Percentiles rank a stretch among this genome's conserved stretches.
phyloP scores from a whole-genome alignment of 2,329 filamentous ascomycete genomes.

The Calonectria multiphialidica region DNA sequence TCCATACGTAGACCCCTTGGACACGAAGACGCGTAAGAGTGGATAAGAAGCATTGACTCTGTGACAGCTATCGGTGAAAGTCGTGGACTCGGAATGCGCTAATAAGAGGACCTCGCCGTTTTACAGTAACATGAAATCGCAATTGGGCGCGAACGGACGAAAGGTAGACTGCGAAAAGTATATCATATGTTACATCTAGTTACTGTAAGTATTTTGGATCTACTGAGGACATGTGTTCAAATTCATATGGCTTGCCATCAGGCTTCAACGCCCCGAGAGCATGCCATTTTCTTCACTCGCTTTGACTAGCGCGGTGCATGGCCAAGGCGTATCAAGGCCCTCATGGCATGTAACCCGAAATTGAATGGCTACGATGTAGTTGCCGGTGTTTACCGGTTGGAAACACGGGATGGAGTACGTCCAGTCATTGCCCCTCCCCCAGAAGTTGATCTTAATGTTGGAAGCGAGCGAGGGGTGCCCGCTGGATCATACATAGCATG shows the following conservation, averaged over 20 bases:
- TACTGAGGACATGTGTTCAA: not conserved
- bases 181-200: not conserved
- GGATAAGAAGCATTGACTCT: not conserved
- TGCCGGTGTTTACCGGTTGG: slow-evolving; percentile 2
- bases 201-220: too few species aligned
- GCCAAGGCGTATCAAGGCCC: not conserved
- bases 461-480: not conserved
- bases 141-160: not conserved
- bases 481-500: not conserved
- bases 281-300: not conserved
- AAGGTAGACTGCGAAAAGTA: not conserved
- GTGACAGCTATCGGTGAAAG: not conserved
- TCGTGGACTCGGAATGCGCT: not conserved
- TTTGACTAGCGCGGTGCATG: not conserved
- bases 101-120: not conserved
- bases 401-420: not conserved
- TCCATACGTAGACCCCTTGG: not conserved
- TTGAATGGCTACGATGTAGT: not conserved
- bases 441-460: slow-evolving; percentile 2
- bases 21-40: not conserved
- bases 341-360: not conserved
- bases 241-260: not conserved
- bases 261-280: not conserved
- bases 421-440: not conserved
- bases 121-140: not conserved